These are phyloP conservation scores for Trichosporon coremiiforme DNA, from an alignment of 1,284 basidiomycete species.

Conservation along the genomic window DNA sequence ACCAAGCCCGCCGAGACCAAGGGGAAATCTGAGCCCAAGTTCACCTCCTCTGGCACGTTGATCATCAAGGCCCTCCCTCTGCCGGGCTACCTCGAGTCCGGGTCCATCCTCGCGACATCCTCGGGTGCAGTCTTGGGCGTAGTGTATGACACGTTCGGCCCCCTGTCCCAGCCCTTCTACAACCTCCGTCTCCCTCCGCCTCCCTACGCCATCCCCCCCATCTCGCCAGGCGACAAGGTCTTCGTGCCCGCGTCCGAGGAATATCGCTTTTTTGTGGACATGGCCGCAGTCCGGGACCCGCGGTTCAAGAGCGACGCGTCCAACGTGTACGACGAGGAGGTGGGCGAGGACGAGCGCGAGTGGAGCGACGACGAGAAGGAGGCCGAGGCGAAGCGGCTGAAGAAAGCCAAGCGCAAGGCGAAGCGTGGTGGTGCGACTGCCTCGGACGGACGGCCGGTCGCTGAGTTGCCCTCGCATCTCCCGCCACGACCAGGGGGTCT, in stretches of 20 bases:
- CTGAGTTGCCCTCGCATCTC: slow-evolving; percentile 22
- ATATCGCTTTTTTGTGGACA: slow-evolving; percentile 59
- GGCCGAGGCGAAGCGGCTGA: slow-evolving; percentile 57
- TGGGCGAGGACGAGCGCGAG: slow-evolving; percentile 61
- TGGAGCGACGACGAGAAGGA: slow-evolving; percentile 63
- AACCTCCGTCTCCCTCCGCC: slow-evolving; percentile 52
- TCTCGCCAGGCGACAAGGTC: slow-evolving; percentile 41
- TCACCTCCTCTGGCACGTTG: slow-evolving; percentile 55
- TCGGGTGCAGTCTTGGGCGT: slow-evolving; percentile 60
- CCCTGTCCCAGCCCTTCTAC: slow-evolving; percentile 61
- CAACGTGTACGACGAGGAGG: slow-evolving; percentile 63
- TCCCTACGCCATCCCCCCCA: slow-evolving; percentile 48
- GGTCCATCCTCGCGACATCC: slow-evolving; percentile 59
- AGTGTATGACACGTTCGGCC: slow-evolving; percentile 63
- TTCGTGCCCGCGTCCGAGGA: slow-evolving; percentile 56
- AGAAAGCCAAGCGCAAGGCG: slow-evolving; percentile 34
- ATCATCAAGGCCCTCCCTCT: slow-evolving; percentile 54
- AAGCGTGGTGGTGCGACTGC: slow-evolving; percentile 20
- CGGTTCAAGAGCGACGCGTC: slow-evolving; percentile 60
- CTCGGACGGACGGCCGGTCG: neutral
- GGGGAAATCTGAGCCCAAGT: slow-evolving; percentile 32
- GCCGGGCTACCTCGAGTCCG: slow-evolving; percentile 59
- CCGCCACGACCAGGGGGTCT: slow-evolving; percentile 39
- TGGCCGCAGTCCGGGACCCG: slow-evolving; percentile 56
- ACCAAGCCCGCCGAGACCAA: neutral